Conservation (phyloP, 192 early-diverging fungal genomes). For the Dimargaris xerosporica region DNA sequence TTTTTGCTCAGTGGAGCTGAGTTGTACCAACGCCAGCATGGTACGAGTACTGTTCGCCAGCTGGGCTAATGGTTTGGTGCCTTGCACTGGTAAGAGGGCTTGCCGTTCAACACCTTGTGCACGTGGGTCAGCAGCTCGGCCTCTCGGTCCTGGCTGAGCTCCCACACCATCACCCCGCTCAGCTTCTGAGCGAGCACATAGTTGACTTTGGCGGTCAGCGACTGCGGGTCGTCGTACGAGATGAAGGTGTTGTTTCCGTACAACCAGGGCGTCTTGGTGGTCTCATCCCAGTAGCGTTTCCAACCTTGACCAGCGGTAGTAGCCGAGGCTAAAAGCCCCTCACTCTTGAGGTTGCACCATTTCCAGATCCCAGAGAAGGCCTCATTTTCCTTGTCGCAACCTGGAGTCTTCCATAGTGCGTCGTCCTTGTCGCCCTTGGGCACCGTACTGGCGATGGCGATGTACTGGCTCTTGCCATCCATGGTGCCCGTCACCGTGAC, state of each 20-base stretch:
- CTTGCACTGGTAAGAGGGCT: too few species aligned
- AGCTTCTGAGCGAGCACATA: constrained; percentile 37
- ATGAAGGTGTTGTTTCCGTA: constrained; percentile 49
- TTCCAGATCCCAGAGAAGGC: constrained; percentile 47
- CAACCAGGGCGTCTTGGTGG: constrained; percentile 53
- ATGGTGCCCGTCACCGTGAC: constrained; percentile 23
- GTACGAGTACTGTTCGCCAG: too few species aligned
- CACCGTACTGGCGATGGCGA: constrained; percentile 4
- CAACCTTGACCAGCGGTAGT: constrained; percentile 38
- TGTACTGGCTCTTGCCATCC: constrained; percentile 21
- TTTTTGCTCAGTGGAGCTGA: too few species aligned
- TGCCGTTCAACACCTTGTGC: too few species aligned
- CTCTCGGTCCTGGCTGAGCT: constrained; percentile 16
- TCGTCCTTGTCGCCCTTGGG: constrained; percentile 33
- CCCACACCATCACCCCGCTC: constrained; percentile 53
- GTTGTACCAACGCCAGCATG: too few species aligned
- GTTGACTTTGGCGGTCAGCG: constrained; percentile 35
- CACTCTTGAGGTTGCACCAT: constrained; percentile 41
- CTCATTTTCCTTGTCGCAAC: constrained; percentile 5
- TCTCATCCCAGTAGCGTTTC: constrained; percentile 43
- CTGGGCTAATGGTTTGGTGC: too few species aligned
- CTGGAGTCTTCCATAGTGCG: too few species aligned
- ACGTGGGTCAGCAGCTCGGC: too few species aligned
- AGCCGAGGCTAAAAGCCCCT: constrained; percentile 29
- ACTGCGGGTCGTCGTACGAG: constrained; percentile 51